A percentile compares a stretch with the other conserved stretches of the same genome.
These are phyloP conservation scores for Arachnomyces sp. DNA, from an alignment of 2,329 filamentous ascomycete genomes.

Conservation along the genomic window DNA sequence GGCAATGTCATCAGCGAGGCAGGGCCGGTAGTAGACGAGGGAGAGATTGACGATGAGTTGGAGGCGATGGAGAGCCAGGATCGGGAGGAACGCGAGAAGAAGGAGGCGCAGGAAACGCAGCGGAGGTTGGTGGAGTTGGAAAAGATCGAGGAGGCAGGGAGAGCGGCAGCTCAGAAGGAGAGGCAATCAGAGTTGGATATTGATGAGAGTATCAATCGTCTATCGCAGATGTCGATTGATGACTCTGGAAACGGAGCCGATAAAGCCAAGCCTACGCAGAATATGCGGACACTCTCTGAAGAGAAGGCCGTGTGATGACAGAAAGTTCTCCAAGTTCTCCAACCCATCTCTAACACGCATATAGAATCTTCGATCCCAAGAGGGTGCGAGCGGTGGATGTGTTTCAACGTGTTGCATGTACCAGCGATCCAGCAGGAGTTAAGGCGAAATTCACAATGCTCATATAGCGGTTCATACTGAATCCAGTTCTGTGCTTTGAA, in stretches of 20 bases:
- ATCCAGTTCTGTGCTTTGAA: too few species aligned
- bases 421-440: too few species aligned
- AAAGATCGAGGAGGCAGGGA: slow-evolving; percentile 30
- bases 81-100: slow-evolving; percentile 37
- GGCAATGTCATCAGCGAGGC: slow-evolving; percentile 64
- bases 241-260: slow-evolving; percentile 14
- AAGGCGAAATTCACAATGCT: too few species aligned
- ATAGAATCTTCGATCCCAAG: too few species aligned
- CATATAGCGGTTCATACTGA: too few species aligned
- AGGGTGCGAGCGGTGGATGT: too few species aligned
- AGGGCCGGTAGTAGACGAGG: slow-evolving; percentile 58
- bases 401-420: too few species aligned
- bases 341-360: too few species aligned
- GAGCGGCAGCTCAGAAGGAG: slow-evolving; percentile 17
- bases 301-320: too few species aligned
- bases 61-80: slow-evolving; percentile 62
- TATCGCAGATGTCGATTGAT: slow-evolving; percentile 30
- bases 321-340: too few species aligned
- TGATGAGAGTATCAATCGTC: slow-evolving; percentile 25
- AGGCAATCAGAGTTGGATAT: slow-evolving; percentile 23
- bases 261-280: too few species aligned
- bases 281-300: too few species aligned
- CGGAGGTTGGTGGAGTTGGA: slow-evolving; percentile 43
- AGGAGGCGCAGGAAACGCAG: slow-evolving; percentile 43
- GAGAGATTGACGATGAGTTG: slow-evolving; percentile 80